phyloP scores from a whole-genome alignment of 306 rosid species.

The Cicer bijugum region DNA sequence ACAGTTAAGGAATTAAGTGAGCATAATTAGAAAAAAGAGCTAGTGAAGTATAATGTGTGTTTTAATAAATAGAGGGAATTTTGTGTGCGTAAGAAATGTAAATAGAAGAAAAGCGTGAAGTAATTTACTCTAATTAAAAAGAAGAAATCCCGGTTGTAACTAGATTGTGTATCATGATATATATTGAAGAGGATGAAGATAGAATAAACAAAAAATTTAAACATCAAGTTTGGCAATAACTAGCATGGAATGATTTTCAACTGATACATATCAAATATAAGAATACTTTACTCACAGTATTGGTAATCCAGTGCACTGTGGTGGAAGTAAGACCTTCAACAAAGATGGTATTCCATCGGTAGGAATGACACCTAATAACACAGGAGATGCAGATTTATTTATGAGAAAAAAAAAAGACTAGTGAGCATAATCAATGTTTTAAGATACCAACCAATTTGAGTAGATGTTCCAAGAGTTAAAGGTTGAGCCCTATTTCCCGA shows the following conservation, averaged over 20 bases:
- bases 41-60: too few species aligned
- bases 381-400: constrained; percentile 26
- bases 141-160: neutral
- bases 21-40: neutral
- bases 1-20: too few species aligned
- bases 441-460: constrained; percentile 83
- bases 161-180: neutral
- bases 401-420: constrained; percentile 1
- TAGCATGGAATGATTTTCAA: constrained; percentile 26
- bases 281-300: constrained; percentile 61
- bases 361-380: constrained; percentile 77
- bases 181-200: neutral
- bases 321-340: constrained; percentile 84
- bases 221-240: constrained; percentile 16
- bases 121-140: neutral
- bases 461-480: constrained; percentile 81
- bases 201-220: constrained; percentile 8
- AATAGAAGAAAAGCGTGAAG: neutral
- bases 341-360: constrained; percentile 96
- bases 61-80: neutral
- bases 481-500: constrained; percentile 76
- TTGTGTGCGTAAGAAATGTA: neutral
- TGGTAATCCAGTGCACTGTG: constrained; percentile 83
- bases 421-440: constrained; percentile 26
- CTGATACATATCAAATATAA: neutral